A percentile compares a stretch with the other conserved stretches of the same genome.
phyloP scores from a whole-genome alignment of 495 filamentous ascomycete species.

The Penicillium silybi region DNA sequence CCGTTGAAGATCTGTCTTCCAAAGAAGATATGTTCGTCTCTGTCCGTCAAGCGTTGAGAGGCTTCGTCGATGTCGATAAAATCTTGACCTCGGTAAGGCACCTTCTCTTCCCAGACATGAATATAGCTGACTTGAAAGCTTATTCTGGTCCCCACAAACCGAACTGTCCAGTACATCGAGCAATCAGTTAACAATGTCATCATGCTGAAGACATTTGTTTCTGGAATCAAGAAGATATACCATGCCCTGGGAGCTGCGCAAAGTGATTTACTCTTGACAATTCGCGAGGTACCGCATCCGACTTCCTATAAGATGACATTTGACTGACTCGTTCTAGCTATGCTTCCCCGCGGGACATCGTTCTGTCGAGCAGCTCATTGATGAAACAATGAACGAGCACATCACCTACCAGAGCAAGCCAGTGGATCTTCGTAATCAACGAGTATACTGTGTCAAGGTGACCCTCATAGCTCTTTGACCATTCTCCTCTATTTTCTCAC shows the following conservation, averaged over 20 bases:
- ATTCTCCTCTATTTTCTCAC: constrained; percentile 4
- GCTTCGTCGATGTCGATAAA: constrained; percentile 55
- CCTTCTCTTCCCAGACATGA: neutral
- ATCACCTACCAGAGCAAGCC: constrained; percentile 73
- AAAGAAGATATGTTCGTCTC: constrained; percentile 87
- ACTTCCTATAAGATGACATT: neutral
- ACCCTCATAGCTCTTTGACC: neutral
- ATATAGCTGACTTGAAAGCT: constrained; percentile 46
- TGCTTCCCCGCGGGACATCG: constrained; percentile 60
- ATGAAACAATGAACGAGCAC: constrained; percentile 73
- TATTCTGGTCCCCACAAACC: constrained; percentile 62
- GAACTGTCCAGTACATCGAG: constrained; percentile 62
- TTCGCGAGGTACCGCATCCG: constrained; percentile 49
- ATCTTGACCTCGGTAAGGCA: constrained; percentile 29
- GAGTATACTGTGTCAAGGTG: constrained; percentile 89
- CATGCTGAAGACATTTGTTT: constrained; percentile 77
- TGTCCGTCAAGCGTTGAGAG: constrained; percentile 68
- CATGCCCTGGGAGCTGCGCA: constrained; percentile 63
- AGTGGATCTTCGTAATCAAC: constrained; percentile 84
- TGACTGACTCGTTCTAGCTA: constrained; percentile 35
- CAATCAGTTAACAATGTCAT: constrained; percentile 84
- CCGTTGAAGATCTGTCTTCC: constrained; percentile 75
- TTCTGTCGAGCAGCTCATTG: constrained; percentile 60
- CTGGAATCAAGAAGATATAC: constrained; percentile 60
- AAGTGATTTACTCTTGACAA: constrained; percentile 60